phyloP scores from a whole-genome alignment of 768 basidiomycete genomes.

The Boletus sp. region DNA sequence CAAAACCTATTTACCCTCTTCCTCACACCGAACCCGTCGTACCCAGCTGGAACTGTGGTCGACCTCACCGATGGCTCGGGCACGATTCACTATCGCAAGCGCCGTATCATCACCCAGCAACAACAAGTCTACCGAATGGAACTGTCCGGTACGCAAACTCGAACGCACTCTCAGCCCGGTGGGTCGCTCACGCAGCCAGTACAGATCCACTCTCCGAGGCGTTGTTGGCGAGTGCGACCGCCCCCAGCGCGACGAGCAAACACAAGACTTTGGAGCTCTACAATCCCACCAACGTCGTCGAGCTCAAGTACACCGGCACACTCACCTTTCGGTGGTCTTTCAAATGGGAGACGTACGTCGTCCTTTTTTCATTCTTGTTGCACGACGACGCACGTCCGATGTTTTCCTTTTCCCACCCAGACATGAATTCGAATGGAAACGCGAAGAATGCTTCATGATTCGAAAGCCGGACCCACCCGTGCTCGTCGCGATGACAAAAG shows the following conservation, averaged over 20 bases:
- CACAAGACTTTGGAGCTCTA: slow-evolving; percentile 71
- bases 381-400: slow-evolving; percentile 45
- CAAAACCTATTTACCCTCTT: slow-evolving; percentile 82
- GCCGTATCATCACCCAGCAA: slow-evolving; percentile 46
- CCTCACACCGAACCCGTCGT: slow-evolving; percentile 56
- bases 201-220: slow-evolving; percentile 73
- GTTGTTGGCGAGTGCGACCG: slow-evolving; percentile 64
- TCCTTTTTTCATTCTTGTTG: too few relatives aligned
- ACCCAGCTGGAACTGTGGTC: slow-evolving; percentile 48
- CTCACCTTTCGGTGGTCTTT: slow-evolving; percentile 77
- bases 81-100: slow-evolving; percentile 69
- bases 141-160: slow-evolving; percentile 53
- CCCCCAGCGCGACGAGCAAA: slow-evolving; percentile 65
- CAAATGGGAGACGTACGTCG: slow-evolving; percentile 77
- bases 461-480: slow-evolving; percentile 88
- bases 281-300: slow-evolving; percentile 70
- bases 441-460: slow-evolving; percentile 79
- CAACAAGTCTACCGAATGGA: slow-evolving; percentile 57
- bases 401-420: slow-evolving; percentile 35
- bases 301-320: slow-evolving; percentile 72
- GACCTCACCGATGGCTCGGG: slow-evolving; percentile 71
- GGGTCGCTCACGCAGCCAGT: neutral
- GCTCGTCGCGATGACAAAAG: slow-evolving; percentile 78
- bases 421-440: slow-evolving; percentile 83
- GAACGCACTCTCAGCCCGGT: neutral